Conservation (phyloP, 768 basidiomycete genomes). For the Calocera cornea region DNA sequence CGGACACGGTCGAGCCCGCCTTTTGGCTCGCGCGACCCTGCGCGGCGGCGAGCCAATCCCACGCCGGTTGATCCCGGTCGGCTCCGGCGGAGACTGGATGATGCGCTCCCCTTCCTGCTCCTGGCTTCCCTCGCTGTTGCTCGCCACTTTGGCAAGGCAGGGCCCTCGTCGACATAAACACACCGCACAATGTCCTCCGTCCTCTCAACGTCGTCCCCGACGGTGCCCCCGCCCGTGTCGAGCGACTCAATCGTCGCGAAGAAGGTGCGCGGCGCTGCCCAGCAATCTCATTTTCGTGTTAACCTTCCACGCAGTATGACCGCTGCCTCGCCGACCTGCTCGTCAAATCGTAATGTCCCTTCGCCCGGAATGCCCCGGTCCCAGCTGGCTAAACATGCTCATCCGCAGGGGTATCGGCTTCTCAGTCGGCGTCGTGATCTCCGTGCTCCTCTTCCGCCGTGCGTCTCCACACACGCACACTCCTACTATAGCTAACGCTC, state of each 20-base stretch:
- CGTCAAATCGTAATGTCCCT: constrained; percentile 67
- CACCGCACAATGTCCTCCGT: neutral
- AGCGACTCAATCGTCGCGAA: constrained; percentile 84
- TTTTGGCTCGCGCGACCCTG: too few relatives aligned
- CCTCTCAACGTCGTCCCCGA: neutral
- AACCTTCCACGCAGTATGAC: constrained; percentile 47
- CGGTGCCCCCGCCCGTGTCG: constrained; percentile 46
- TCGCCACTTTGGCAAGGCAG: neutral
- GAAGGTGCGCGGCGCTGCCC: constrained; percentile 47
- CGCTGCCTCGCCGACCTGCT: constrained; percentile 63
- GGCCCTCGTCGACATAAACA: neutral
- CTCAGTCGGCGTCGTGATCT: constrained; percentile 74
- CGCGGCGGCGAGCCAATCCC: too few relatives aligned
- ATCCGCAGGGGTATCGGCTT: constrained; percentile 66
- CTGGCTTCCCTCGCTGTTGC: neutral
- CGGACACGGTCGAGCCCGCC: too few relatives aligned
- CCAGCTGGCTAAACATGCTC: constrained; percentile 5
- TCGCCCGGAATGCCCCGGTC: neutral
- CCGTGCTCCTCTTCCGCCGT: constrained; percentile 86
- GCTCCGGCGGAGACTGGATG: neutral
- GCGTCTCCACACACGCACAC: constrained; percentile 26
- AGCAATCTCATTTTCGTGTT: neutral
- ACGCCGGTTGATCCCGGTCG: neutral
- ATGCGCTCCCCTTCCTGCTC: too few relatives aligned
- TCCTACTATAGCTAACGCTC: constrained; percentile 7